Percentiles rank a stretch among this genome's conserved stretches.
These are phyloP conservation scores for Dictyostelium intermedium DNA, from an alignment of 78 protist species.

Conservation along the genomic window DNA sequence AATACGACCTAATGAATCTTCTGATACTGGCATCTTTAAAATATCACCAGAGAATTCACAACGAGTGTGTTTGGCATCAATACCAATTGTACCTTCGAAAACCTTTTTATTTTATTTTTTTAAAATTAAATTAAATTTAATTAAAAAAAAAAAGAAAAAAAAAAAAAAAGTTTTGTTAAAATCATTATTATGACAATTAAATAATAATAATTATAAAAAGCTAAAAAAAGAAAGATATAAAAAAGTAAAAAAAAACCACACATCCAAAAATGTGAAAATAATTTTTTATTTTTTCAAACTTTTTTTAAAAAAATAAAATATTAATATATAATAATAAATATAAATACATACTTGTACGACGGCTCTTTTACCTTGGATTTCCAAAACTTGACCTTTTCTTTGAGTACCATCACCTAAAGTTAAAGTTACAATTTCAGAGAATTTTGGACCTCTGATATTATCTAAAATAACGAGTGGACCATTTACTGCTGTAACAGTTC, in stretches of 20 bases:
- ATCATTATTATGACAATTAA: no score
- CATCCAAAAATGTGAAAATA: not conserved
- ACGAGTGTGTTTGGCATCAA: slow-evolving; percentile 95
- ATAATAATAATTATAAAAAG: not conserved
- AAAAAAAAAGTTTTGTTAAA: not conserved
- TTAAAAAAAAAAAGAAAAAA: not conserved
- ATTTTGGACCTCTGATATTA: slow-evolving; percentile 95
- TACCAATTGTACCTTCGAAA: slow-evolving; percentile 99
- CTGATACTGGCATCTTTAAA: slow-evolving; percentile 94
- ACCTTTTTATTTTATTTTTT: slow-evolving; percentile 66
- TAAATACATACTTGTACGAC: slow-evolving; percentile 95
- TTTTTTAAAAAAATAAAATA: not conserved
- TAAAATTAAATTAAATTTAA: not conserved
- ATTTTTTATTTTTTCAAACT: not conserved
- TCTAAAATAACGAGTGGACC: slow-evolving; percentile 99
- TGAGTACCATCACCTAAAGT: slow-evolving; percentile 95
- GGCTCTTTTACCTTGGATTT: slow-evolving; percentile 94
- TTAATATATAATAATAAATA: not conserved
- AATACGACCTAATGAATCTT: slow-evolving; percentile 99
- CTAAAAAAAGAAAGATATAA: not conserved
- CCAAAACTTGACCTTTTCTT: slow-evolving; percentile 98
- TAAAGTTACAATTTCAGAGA: slow-evolving; percentile 98
- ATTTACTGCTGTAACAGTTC: slow-evolving; percentile 98
- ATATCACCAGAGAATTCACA: slow-evolving; percentile 98
- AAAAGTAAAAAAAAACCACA: not conserved